Evolutionary conservation across 108 stramenopile genomes (phyloP).

Genomic region (Mediolabrus comicus): DNA sequence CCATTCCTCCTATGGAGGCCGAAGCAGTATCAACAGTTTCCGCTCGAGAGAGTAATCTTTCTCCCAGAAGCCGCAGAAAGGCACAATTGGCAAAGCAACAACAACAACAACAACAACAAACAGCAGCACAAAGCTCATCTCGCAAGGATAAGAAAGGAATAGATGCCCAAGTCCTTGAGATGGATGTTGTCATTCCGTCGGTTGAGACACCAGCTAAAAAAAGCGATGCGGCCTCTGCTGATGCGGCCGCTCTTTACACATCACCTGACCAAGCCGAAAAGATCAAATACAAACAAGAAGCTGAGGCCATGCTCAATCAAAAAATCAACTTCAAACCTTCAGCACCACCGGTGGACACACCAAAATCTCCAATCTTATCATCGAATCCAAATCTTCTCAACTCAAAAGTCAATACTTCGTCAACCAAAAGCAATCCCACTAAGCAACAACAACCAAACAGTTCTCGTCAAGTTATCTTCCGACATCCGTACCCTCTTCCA

Average conservation of each 20-base stretch:
- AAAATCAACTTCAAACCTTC: background rate
- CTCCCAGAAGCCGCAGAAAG: background rate
- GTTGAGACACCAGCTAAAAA: background rate
- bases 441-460: background rate
- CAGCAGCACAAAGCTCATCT: background rate
- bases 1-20: background rate
- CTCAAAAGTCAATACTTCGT: background rate
- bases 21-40: background rate
- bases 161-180: background rate
- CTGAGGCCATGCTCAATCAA: background rate
- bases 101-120: no score
- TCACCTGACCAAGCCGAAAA: background rate
- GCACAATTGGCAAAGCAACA: no score
- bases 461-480: slow-evolving; percentile 50
- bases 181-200: no score
- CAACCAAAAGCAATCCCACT: background rate
- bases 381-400: background rate
- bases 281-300: background rate
- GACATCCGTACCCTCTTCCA: slow-evolving; percentile 71
- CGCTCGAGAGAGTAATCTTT: background rate
- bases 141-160: background rate
- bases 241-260: background rate
- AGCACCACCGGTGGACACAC: background rate
- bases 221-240: background rate
- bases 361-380: background rate